Evolutionary conservation across 106 monocot genomes (phyloP), one percentile per base, ranked within the genome.

Genomic region (Ottelia alismoides): DNA sequence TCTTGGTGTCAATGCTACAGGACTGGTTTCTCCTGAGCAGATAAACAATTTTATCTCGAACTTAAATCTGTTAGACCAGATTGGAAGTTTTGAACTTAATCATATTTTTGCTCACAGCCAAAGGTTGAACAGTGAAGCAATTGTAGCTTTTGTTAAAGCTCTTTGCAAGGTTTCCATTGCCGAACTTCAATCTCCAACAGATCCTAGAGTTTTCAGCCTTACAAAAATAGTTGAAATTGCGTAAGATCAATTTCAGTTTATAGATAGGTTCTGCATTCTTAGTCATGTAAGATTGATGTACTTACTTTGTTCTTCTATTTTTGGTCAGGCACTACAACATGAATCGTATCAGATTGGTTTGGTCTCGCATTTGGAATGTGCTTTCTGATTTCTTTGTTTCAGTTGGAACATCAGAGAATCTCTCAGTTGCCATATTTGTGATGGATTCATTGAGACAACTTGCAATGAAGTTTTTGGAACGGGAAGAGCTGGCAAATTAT

Each of bases 141-240:
- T 98, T 62, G 98, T 98, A 45, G 85, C 90, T 61, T 98, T 98
- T 83, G 98, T 98, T 18, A 90, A 72, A 55, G 82, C 98, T 31
- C 85, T 98, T 70, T 98, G 90, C 72, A 98, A 98, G 32, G 90
- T 98, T 59, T 89, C 98, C 27, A 86, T 85, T 65, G 57, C 76
- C 28, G 98, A 98, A 51, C 61, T 98, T 71, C 90, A 90, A 43
- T 98, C 90, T 58, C 90, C 82, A 22, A 78, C 80, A 65, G 90
- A 98, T 77, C 98, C 90, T 45, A 77, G 98, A 22, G 72, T 98
- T 70, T 98, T 98, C 65, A 76, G 98, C 56, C 82, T 98, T 21
- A 90, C 98, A 31, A 90, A 90, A 71, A 82, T 98, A 55, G 98
- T 98, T 22, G 98, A 98, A 80, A 90, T 98, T 63, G 85, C 90